These are phyloP conservation scores for Cinnamomum micranthum DNA, from an alignment of 164 flowering plant genomes.

Conservation along the genomic window DNA sequence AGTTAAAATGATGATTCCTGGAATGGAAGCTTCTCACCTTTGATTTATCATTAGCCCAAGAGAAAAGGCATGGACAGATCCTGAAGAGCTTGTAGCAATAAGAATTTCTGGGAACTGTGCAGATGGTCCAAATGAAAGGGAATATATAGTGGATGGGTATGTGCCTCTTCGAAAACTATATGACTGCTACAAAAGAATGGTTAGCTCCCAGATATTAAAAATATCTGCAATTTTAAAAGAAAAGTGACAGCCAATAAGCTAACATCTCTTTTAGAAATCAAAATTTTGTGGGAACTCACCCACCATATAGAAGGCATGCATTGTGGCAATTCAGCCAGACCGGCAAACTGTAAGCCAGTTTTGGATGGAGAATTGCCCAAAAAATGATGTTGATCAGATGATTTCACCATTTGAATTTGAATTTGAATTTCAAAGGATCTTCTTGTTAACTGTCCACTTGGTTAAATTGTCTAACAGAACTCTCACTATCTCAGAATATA, in stretches of 20 bases:
- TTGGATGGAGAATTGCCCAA: background rate
- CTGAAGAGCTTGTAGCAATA: constrained; percentile 80
- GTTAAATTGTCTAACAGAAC: background rate
- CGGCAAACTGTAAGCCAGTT: background rate
- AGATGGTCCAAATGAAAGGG: constrained; percentile 82
- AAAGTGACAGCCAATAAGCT: background rate
- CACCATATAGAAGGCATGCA: background rate
- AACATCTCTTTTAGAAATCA: background rate
- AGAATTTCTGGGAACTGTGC: constrained; percentile 71
- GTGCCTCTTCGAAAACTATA: constrained; percentile 91
- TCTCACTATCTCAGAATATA: background rate
- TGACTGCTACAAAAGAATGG: constrained; percentile 44
- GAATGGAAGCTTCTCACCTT: constrained; percentile 40
- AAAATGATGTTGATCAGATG: background rate
- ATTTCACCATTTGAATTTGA: background rate
- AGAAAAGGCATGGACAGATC: constrained; percentile 75
- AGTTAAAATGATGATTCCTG: background rate
- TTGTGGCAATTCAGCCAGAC: background rate
- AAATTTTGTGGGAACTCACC: background rate
- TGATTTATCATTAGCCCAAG: constrained; percentile 49
- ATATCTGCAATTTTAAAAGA: constrained; percentile 6
- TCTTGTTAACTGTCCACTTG: background rate
- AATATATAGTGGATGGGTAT: constrained; percentile 81
- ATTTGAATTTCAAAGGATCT: no score
- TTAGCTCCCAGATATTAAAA: constrained; percentile 8